Conservation (phyloP, 2,329 filamentous ascomycete species). For the Neofusicoccum ribis region DNA sequence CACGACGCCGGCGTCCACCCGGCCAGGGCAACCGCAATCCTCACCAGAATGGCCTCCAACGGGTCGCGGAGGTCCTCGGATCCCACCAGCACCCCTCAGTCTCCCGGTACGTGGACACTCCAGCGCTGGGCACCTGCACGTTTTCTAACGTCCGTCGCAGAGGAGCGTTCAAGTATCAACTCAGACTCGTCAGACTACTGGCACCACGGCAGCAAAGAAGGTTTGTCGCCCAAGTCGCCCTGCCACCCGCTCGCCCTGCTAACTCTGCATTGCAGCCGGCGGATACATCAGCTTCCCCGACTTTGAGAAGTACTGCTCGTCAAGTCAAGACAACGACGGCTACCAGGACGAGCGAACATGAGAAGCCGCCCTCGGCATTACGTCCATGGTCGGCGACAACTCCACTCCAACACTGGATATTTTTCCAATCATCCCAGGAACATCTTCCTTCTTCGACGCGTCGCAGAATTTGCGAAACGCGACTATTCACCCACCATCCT, state of each 20-base stretch:
- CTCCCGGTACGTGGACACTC: constrained; percentile 14
- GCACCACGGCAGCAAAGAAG: constrained; percentile 37
- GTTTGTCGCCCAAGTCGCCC: constrained; percentile 28
- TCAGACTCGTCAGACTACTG: constrained; percentile 41
- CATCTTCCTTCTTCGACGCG: constrained; percentile 8
- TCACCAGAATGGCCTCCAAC: constrained; percentile 46
- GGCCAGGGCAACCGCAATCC: constrained; percentile 43
- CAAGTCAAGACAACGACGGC: neutral
- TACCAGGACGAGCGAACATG: constrained; percentile 18
- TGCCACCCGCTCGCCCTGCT: constrained; percentile 33
- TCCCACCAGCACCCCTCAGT: constrained; percentile 9
- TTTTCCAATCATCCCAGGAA: neutral
- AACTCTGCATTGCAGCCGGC: neutral
- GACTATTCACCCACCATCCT: constrained; percentile 10
- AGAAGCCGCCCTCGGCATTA: neutral
- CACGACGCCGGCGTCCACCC: constrained; percentile 43
- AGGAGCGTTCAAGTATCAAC: constrained; percentile 35
- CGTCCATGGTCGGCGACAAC: neutral
- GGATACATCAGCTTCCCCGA: constrained; percentile 71
- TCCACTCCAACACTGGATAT: neutral
- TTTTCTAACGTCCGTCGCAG: constrained; percentile 11
- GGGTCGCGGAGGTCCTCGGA: constrained; percentile 36
- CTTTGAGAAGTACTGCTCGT: constrained; percentile 63
- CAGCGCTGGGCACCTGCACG: neutral
- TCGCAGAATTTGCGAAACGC: constrained; percentile 7